Evolutionary conservation across 2,329 filamentous ascomycete species (phyloP).

Genomic region (Colletotrichum orbiculare): DNA sequence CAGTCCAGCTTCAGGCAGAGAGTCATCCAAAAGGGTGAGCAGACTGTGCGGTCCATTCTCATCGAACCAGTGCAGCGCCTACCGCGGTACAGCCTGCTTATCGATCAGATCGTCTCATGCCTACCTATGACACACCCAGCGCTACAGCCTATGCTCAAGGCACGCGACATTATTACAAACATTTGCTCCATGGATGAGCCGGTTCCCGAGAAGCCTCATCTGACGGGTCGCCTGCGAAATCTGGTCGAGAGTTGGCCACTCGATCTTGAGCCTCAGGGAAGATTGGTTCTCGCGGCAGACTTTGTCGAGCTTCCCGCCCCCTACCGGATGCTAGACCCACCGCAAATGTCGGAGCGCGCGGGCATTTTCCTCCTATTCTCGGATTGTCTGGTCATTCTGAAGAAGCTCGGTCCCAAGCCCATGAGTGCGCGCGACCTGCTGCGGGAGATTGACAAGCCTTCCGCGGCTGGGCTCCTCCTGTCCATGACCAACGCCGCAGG

Average conservation of each 20-base stretch:
- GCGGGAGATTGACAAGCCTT: conserved; percentile 86
- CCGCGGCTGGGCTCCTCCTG: conserved; percentile 69
- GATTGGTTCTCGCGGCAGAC: conserved; percentile 84
- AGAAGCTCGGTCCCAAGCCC: conserved; percentile 72
- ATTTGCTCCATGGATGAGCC: conserved; percentile 92
- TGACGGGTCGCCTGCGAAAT: conserved; percentile 78
- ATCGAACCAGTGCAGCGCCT: conserved; percentile 97
- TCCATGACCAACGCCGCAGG: conserved; percentile 73
- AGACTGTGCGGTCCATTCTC: conserved; percentile 87
- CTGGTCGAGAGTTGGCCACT: conserved; percentile 83
- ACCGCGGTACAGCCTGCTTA: conserved; percentile 93
- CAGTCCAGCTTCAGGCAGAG: conserved; percentile 85
- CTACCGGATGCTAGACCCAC: conserved; percentile 61
- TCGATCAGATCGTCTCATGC: conserved; percentile 92
- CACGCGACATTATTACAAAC: conserved; percentile 92
- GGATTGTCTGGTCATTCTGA: conserved; percentile 81
- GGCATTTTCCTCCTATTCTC: conserved; percentile 87
- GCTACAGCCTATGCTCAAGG: conserved; percentile 83
- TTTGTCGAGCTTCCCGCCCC: conserved; percentile 81
- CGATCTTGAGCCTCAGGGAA: conserved; percentile 77
- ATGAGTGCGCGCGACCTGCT: conserved; percentile 81
- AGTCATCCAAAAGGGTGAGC: conserved; percentile 87
- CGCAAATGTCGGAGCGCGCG: conserved; percentile 58
- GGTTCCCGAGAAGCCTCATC: conserved; percentile 75
- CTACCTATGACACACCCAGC: conserved; percentile 89